These are phyloP conservation scores for Carnegiea gigantea DNA, from an alignment of 179 eudicot species.

Conservation along the genomic window DNA sequence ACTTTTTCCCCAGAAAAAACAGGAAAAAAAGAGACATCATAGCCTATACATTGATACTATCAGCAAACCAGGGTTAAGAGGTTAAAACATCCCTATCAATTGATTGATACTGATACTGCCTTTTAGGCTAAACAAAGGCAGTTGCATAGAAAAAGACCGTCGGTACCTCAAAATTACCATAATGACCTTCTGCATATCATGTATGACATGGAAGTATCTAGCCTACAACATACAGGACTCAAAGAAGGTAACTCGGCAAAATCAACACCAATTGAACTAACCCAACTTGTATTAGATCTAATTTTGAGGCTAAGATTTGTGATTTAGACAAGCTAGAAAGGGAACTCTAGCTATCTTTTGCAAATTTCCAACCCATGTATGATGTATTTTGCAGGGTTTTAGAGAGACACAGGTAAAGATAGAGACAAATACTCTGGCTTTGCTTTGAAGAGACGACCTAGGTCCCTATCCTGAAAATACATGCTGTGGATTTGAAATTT, in stretches of 20 bases:
- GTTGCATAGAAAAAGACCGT: constrained; percentile 10
- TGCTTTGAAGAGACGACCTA: constrained; percentile 69
- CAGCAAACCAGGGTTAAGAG: constrained; percentile 7
- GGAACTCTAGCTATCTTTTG: constrained; percentile 24
- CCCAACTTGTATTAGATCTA: constrained; percentile 29
- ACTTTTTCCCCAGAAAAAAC: constrained; percentile 11
- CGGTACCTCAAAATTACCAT: constrained; percentile 29
- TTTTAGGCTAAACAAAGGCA: constrained; percentile 33
- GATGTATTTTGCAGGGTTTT: constrained; percentile 21
- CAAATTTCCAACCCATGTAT: constrained; percentile 21
- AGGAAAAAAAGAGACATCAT: background rate
- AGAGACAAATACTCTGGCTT: constrained; percentile 42
- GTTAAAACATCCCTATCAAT: constrained; percentile 34
- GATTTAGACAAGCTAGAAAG: constrained; percentile 21
- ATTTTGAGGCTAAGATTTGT: constrained; percentile 25
- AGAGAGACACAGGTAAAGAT: background rate
- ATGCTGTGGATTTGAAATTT: constrained; percentile 33
- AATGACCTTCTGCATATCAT: constrained; percentile 30
- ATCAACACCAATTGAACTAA: constrained; percentile 17
- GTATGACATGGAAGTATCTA: constrained; percentile 1
- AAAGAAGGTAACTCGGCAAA: constrained; percentile 31
- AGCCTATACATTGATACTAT: background rate
- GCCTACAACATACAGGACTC: background rate
- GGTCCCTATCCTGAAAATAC: constrained; percentile 36
- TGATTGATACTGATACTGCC: constrained; percentile 27